Percentiles rank a stretch among this genome's conserved stretches.
phyloP scores from a whole-genome alignment of 2,329 filamentous ascomycete genomes.

The Epichloe glyceriae region DNA sequence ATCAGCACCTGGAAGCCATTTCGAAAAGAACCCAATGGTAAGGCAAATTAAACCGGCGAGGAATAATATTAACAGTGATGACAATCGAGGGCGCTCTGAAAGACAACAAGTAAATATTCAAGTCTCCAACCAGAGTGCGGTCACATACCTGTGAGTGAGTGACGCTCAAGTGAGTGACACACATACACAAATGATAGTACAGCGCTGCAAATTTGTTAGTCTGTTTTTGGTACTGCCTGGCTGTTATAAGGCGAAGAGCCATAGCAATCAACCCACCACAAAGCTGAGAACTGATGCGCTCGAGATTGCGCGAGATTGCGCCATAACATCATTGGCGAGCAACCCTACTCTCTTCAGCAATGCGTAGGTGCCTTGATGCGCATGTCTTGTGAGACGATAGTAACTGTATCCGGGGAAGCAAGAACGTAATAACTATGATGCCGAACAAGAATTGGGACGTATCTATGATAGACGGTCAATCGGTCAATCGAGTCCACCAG shows the following conservation, averaged over 20 bases:
- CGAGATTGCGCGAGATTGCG: conserved; percentile 6
- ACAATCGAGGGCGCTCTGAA: conserved; percentile 36
- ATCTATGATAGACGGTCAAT: too few relatives aligned
- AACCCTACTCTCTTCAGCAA: neutral
- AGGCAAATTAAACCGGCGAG: conserved; percentile 31
- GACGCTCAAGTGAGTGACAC: conserved; percentile 30
- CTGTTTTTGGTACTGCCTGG: neutral
- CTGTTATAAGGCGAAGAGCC: neutral
- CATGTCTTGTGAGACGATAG: neutral
- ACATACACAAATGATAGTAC: conserved; percentile 36
- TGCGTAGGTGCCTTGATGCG: neutral
- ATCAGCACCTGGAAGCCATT: conserved; percentile 33
- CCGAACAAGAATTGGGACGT: too few relatives aligned
- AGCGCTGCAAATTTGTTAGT: conserved; percentile 21
- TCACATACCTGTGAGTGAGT: conserved; percentile 33
- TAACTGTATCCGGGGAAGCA: neutral
- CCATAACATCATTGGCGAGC: conserved; percentile 4
- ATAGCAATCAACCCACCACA: conserved; percentile 5
- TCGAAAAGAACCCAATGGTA: conserved; percentile 27
- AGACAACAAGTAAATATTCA: conserved; percentile 4
- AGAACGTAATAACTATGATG: neutral
- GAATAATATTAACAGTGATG: conserved; percentile 32
- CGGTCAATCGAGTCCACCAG: neutral
- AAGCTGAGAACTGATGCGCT: conserved; percentile 5
- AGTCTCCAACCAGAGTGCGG: neutral